Base-by-base conservation (phyloP, 805 yeast genomes). In the Nakazawaea laoshanensis region DNA sequence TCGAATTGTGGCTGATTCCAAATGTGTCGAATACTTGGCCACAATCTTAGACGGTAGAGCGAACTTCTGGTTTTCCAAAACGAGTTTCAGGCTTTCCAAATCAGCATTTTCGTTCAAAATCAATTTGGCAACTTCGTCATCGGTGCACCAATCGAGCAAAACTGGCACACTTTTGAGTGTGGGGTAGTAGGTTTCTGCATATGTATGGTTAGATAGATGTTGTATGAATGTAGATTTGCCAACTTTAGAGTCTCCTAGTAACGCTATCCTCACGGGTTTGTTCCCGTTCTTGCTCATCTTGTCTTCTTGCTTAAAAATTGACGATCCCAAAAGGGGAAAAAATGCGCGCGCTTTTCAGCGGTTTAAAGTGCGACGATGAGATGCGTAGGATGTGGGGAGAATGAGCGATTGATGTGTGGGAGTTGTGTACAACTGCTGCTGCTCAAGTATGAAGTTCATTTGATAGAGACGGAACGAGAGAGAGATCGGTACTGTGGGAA, bases 111-210 rank as follows among this genome's bases (percentile, higher is more conserved):
- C 65, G 42, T 73, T 78, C 18, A 74, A 40, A 2, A 74, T 43
- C 0, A 69, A 55, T 21, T 65, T 54, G 0, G 74, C 56, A 12
- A 49, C 40, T 1, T 40, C 42, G 10, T 57, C 47, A 12, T 45
- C 45, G 0, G 88, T 76, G 5, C 47, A 50, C 46, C 63, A 81
- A 13, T 72, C 73, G 38, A 77, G 64, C 24, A 80, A 49, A 36
- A 74, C 60, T 17, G 85, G 73, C 4, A 70, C 70, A 37, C 76
- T 74, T 35, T 65, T 69, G 27, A 69, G 60, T 3, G 89, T 82
- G 4, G 92, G 94, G 45, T 82, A 82, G 49, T 82, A 79, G 0
- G 81, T 80, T 38, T 78, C 87, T 31, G 74, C 63, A 35, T 67
- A 74, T 17, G 61, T 59, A 17, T 68, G 67, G 14, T 67, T 54